A percentile compares a stretch with the other conserved stretches of the same genome.
Conservation (phyloP, 2,329 filamentous ascomycete genomes). For the Dactylellina parvicollis region DNA sequence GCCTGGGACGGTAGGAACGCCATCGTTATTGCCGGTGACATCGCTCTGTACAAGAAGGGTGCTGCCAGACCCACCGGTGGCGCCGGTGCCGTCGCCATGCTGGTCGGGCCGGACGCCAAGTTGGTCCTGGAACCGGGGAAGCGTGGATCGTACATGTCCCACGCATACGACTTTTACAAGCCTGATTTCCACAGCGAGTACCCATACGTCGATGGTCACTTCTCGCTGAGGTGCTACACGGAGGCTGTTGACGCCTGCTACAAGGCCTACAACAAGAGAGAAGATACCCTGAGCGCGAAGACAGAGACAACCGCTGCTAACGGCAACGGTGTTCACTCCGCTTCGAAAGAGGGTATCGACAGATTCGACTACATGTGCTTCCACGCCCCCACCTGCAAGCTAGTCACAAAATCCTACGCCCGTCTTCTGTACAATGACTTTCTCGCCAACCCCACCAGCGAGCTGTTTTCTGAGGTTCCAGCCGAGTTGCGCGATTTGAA, state of each 20-base stretch:
- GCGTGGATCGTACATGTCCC: constrained; percentile 81
- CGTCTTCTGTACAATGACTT: constrained; percentile 88
- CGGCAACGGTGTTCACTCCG: constrained; percentile 60
- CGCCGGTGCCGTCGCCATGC: constrained; percentile 79
- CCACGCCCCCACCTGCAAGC: constrained; percentile 87
- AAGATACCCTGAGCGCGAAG: constrained; percentile 68
- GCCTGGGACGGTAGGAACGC: constrained; percentile 85
- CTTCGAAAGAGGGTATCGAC: constrained; percentile 73
- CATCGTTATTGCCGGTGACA: constrained; percentile 82
- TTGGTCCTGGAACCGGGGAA: constrained; percentile 80
- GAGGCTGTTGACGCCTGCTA: constrained; percentile 83
- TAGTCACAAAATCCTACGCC: constrained; percentile 84
- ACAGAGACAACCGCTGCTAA: constrained; percentile 63
- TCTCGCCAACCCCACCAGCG: constrained; percentile 73
- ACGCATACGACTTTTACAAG: constrained; percentile 92
- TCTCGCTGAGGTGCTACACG: constrained; percentile 82
- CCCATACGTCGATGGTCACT: constrained; percentile 84
- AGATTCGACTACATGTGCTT: constrained; percentile 85
- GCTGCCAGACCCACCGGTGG: constrained; percentile 82
- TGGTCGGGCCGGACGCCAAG: constrained; percentile 80
- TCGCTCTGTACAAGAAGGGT: constrained; percentile 86
- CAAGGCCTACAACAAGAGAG: constrained; percentile 79
- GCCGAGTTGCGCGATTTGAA: constrained; percentile 80
- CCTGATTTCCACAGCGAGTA: constrained; percentile 87
- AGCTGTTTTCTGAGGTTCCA: constrained; percentile 77